Evolutionary conservation across 805 yeast species (phyloP).

Genomic region (Metahyphopichia silvanorum): DNA sequence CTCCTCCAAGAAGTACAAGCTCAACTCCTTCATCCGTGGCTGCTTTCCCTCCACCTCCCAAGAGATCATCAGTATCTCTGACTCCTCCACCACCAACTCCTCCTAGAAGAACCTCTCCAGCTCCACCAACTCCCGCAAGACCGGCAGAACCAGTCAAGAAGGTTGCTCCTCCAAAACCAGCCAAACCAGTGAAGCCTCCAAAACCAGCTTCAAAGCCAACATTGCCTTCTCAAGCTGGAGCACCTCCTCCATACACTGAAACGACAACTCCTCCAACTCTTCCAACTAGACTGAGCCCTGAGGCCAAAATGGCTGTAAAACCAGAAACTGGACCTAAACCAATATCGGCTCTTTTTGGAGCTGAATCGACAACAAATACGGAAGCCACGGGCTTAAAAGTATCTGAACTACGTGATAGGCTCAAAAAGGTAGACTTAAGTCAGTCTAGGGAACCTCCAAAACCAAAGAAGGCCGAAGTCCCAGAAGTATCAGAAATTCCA

Average conservation of each 20-base stretch:
- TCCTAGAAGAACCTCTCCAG: slow-evolving; percentile 8
- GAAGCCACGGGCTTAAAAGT: background rate
- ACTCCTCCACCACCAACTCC: slow-evolving; percentile 5
- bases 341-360: slow-evolving; percentile 6
- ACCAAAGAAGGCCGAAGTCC: too few species aligned
- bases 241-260: slow-evolving; percentile 21
- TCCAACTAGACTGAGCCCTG: slow-evolving; percentile 20
- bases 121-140: slow-evolving; percentile 2
- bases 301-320: slow-evolving; percentile 21
- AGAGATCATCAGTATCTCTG: slow-evolving; percentile 6
- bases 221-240: background rate
- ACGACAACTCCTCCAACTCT: slow-evolving; percentile 3
- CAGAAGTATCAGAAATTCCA: too few species aligned
- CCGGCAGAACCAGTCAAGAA: too few species aligned
- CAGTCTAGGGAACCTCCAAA: too few species aligned
- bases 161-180: too few species aligned
- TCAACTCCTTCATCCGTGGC: slow-evolving; percentile 4
- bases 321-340: slow-evolving; percentile 6
- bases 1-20: slow-evolving; percentile 1
- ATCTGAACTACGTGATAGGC: slow-evolving; percentile 1
- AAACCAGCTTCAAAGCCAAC: background rate
- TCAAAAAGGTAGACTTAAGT: background rate
- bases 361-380: slow-evolving; percentile 1
- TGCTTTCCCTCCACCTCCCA: slow-evolving; percentile 14
- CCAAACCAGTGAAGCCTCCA: background rate